Evolutionary conservation across 129 eudicot species (phyloP).

Genomic region (Flaveria trinervia): DNA sequence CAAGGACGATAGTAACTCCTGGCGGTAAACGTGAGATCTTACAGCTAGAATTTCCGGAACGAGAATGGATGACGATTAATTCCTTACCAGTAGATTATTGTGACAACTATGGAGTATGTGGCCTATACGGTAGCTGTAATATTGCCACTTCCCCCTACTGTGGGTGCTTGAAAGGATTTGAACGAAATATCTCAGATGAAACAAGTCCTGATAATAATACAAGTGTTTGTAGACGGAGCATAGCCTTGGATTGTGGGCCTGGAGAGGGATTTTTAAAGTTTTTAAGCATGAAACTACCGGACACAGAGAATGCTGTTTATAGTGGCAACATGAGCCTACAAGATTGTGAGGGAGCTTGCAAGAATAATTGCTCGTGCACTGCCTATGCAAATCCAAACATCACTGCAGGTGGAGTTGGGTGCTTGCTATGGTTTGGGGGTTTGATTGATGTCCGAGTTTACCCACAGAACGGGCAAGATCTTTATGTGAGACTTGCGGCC

Average conservation of each 20-base stretch:
- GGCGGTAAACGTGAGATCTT: slow-evolving; percentile 10
- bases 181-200: slow-evolving; percentile 4
- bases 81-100: slow-evolving; percentile 27
- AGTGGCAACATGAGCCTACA: neutral
- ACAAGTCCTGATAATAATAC: slow-evolving; percentile 22
- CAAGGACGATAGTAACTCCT: slow-evolving; percentile 9
- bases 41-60: neutral
- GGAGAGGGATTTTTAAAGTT: slow-evolving; percentile 34
- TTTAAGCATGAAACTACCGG: slow-evolving; percentile 34
- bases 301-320: slow-evolving; percentile 18
- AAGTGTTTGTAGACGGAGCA: slow-evolving; percentile 29
- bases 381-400: slow-evolving; percentile 38
- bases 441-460: slow-evolving; percentile 29
- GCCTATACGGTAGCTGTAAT: slow-evolving; percentile 32
- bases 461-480: slow-evolving; percentile 35
- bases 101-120: slow-evolving; percentile 25
- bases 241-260: slow-evolving; percentile 32
- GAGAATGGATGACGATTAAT: neutral
- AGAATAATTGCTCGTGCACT: slow-evolving; percentile 30
- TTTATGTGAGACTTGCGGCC: slow-evolving; percentile 37
- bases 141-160: slow-evolving; percentile 18
- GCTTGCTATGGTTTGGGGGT: slow-evolving; percentile 43
- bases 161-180: slow-evolving; percentile 40
- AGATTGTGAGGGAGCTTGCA: slow-evolving; percentile 38
- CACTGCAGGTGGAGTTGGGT: slow-evolving; percentile 43